Evolutionary conservation across 352 stramenopile genomes (phyloP).

Genomic region (Pythium guiyangense): DNA sequence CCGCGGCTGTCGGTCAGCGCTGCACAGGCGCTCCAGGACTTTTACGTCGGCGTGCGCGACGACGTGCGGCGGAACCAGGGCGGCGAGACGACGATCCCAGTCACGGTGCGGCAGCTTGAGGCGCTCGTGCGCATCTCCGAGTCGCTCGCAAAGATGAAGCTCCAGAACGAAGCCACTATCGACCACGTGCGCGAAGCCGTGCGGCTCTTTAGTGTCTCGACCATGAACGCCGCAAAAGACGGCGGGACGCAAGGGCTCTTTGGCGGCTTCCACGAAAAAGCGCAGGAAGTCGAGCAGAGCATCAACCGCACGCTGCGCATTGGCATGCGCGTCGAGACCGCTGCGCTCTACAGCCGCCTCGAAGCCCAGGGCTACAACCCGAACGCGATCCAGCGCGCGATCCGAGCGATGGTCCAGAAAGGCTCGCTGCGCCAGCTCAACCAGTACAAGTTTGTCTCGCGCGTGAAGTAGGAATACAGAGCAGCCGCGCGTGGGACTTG

Average conservation of each 20-base stretch:
- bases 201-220: constrained; percentile 97
- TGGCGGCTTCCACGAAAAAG: constrained; percentile 77
- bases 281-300: constrained; percentile 75
- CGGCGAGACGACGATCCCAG: constrained; percentile 89
- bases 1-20: constrained; percentile 90
- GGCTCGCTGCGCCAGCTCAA: constrained; percentile 70
- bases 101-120: constrained; percentile 98
- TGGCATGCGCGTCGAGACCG: constrained; percentile 73
- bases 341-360: constrained; percentile 72
- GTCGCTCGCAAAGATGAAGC: constrained; percentile 97
- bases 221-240: constrained; percentile 95
- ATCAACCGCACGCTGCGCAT: constrained; percentile 84
- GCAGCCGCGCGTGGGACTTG: no score
- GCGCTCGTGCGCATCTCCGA: constrained; percentile 97
- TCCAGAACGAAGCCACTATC: constrained; percentile 79
- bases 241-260: constrained; percentile 85
- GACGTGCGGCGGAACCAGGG: constrained; percentile 88
- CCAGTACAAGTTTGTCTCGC: constrained; percentile 86
- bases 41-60: constrained; percentile 98
- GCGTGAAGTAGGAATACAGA: constrained; percentile 55
- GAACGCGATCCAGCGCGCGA: constrained; percentile 83
- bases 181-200: constrained; percentile 97
- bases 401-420: constrained; percentile 86
- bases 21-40: constrained; percentile 92
- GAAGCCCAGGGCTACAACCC: constrained; percentile 80